Evolutionary conservation across 345 rosid species (phyloP).

Genomic region (Viola odorata): DNA sequence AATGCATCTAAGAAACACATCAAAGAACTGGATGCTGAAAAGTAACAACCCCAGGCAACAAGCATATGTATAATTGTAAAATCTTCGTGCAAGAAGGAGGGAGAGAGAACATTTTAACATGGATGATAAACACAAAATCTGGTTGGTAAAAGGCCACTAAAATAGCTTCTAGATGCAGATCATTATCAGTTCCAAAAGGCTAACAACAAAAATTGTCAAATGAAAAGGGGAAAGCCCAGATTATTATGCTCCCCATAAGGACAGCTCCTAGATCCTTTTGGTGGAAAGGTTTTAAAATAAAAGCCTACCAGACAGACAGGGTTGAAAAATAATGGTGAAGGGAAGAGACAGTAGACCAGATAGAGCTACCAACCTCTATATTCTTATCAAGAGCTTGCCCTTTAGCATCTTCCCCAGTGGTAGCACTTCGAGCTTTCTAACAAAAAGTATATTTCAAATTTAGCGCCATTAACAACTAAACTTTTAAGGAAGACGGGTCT

Average conservation of each 20-base stretch:
- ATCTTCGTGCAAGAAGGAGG: too few species aligned
- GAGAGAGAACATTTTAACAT: too few species aligned
- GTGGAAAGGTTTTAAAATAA: background rate
- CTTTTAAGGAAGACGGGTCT: background rate
- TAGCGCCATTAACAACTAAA: slow-evolving; percentile 9
- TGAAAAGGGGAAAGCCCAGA: background rate
- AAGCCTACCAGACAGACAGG: background rate
- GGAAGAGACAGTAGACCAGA: slow-evolving; percentile 11
- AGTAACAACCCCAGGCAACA: background rate
- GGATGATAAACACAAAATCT: too few species aligned
- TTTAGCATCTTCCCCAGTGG: slow-evolving; percentile 32
- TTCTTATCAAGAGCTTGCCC: slow-evolving; percentile 42
- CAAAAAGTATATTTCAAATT: slow-evolving; percentile 28
- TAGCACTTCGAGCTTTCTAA: slow-evolving; percentile 48
- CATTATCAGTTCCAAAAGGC: background rate
- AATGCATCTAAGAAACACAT: background rate
- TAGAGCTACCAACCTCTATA: slow-evolving; percentile 52
- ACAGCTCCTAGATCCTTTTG: background rate
- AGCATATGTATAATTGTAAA: too few species aligned
- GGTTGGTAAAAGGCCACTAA: too few species aligned
- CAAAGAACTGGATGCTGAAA: background rate
- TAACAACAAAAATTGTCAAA: background rate
- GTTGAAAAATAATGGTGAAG: background rate
- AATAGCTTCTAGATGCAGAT: background rate
- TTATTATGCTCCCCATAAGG: background rate